These are phyloP conservation scores for Rhodamnia argentea DNA, from an alignment of 345 rosid genomes.

Conservation along the genomic window DNA sequence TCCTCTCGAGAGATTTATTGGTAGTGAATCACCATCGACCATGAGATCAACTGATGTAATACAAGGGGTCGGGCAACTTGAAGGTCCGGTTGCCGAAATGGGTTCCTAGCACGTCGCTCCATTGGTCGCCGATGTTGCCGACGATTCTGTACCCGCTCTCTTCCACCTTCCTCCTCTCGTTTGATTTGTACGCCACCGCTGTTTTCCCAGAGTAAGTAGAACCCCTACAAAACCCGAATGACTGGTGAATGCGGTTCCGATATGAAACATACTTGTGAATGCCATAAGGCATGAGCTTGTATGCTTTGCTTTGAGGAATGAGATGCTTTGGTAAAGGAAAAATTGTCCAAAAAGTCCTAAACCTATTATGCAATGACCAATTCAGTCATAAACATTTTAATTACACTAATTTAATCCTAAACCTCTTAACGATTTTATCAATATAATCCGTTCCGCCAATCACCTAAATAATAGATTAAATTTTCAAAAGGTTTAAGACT, in stretches of 20 bases:
- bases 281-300: not conserved
- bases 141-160: constrained; percentile 25
- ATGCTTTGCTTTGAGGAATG: not conserved
- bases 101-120: constrained; percentile 29
- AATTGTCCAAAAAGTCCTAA: no score
- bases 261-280: no score
- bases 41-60: constrained; percentile 16
- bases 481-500: no score
- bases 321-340: not conserved
- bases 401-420: no score
- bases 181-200: constrained; percentile 22
- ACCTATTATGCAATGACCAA: no score
- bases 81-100: constrained; percentile 20
- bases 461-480: no score
- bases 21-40: not conserved
- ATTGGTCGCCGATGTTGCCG: constrained; percentile 39
- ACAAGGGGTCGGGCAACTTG: constrained; percentile 43
- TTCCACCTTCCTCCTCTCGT: constrained; percentile 13
- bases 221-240: constrained; percentile 6
- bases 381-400: no score
- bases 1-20: not conserved
- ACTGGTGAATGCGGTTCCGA: not conserved
- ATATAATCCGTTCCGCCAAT: no score
- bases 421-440: no score
- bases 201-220: constrained; percentile 2